Evolutionary conservation across 257 asterid species (phyloP).

Genomic region (Gentiana macrophylla): DNA sequence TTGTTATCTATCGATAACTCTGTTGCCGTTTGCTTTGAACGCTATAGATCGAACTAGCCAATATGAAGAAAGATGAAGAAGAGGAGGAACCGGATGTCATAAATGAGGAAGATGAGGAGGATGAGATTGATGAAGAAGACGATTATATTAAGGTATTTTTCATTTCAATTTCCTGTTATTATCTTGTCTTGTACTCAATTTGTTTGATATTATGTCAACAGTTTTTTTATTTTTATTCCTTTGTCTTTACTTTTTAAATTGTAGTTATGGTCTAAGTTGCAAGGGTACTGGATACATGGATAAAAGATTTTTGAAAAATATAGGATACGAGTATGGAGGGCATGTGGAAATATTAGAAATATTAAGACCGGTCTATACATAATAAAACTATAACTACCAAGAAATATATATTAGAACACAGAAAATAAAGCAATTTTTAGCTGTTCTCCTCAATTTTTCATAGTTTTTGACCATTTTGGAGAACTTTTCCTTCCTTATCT

Average conservation of each 20-base stretch:
- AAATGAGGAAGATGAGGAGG: slow-evolving; percentile 45
- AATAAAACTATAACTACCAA: too few relatives aligned
- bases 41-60: slow-evolving; percentile 31
- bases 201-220: too few relatives aligned
- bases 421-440: too few relatives aligned
- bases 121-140: slow-evolving; percentile 50
- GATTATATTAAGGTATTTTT: slow-evolving; percentile 51
- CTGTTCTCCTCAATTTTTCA: too few relatives aligned
- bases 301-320: neutral
- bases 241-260: neutral
- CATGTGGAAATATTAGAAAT: neutral
- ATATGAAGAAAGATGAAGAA: slow-evolving; percentile 41
- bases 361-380: too few relatives aligned
- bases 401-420: too few relatives aligned
- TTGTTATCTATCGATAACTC: neutral
- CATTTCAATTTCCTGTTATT: neutral
- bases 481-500: too few relatives aligned
- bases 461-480: too few relatives aligned
- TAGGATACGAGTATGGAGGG: neutral
- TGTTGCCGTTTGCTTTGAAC: slow-evolving; percentile 2
- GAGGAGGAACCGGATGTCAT: slow-evolving; percentile 45
- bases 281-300: too few relatives aligned
- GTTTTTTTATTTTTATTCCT: neutral
- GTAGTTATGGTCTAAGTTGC: too few relatives aligned
- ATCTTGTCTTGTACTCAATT: neutral